phyloP scores from a whole-genome alignment of 2,329 filamentous ascomycete species.

The Aspergillus sp. region DNA sequence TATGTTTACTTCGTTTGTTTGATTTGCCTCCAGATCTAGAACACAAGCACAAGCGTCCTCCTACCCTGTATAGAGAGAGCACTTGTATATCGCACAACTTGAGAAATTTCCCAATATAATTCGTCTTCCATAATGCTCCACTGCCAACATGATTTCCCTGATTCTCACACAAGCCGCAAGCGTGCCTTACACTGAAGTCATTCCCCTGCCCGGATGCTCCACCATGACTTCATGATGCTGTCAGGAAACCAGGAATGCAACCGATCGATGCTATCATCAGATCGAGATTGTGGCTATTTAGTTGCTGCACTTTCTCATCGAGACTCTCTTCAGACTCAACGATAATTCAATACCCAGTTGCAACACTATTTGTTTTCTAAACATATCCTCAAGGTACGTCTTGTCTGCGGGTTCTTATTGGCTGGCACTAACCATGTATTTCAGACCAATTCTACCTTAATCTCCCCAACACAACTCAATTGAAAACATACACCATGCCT shows the following conservation, averaged over 20 bases:
- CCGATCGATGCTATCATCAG: not conserved
- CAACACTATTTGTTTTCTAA: too few species aligned
- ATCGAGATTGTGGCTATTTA: not conserved
- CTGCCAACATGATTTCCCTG: not conserved
- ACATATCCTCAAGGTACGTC: too few species aligned
- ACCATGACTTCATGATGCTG: constrained; percentile 29
- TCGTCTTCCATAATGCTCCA: not conserved
- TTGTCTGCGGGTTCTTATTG: not conserved
- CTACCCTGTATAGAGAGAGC: not conserved
- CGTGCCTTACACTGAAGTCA: constrained; percentile 20
- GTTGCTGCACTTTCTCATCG: not conserved
- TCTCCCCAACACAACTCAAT: not conserved
- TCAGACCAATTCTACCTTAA: not conserved
- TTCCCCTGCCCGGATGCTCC: constrained; percentile 8
- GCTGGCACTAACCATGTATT: not conserved
- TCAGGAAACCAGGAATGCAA: constrained; percentile 13
- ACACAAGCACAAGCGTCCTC: not conserved
- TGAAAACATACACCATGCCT: constrained; percentile 22
- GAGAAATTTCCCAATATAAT: not conserved
- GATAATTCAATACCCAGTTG: too few species aligned
- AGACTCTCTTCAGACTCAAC: too few species aligned
- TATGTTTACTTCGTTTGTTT: not conserved
- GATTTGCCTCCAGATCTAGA: not conserved
- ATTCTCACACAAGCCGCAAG: not conserved
- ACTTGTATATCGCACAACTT: not conserved